phyloP scores from a whole-genome alignment of 2,329 filamentous ascomycete genomes.

The Trichophyton simii region DNA sequence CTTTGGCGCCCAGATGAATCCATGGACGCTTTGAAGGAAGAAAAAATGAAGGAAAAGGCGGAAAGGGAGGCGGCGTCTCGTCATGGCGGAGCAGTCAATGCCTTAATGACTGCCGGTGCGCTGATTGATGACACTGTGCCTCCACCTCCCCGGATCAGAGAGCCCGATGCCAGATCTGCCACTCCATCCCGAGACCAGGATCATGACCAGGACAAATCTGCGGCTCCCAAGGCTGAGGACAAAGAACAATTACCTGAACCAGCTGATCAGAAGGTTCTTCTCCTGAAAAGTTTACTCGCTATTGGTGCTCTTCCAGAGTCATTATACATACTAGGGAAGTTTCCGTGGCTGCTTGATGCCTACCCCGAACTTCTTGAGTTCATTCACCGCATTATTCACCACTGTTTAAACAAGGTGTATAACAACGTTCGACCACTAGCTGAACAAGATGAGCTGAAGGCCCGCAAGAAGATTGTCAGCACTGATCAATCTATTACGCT shows the following conservation, averaged over 20 bases:
- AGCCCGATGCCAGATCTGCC: conserved; percentile 38
- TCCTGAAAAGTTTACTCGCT: conserved; percentile 73
- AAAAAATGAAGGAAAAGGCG: conserved; percentile 61
- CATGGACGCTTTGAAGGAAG: conserved; percentile 62
- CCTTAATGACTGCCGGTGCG: conserved; percentile 73
- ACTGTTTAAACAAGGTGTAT: conserved; percentile 68
- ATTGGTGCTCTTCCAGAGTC: conserved; percentile 90
- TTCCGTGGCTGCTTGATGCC: conserved; percentile 80
- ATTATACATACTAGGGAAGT: conserved; percentile 79
- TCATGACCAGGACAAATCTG: conserved; percentile 35
- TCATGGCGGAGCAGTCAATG: conserved; percentile 62
- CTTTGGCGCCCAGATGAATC: conserved; percentile 72
- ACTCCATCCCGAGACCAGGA: conserved; percentile 47
- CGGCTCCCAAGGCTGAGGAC: conserved; percentile 28
- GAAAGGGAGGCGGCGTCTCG: conserved; percentile 62
- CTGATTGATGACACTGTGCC: conserved; percentile 67
- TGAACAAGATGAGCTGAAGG: conserved; percentile 32
- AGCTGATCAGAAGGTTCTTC: conserved; percentile 71
- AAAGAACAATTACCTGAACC: conserved; percentile 54
- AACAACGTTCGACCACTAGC: conserved; percentile 38
- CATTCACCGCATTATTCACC: conserved; percentile 72
- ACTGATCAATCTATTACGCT: conserved; percentile 54
- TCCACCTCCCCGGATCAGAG: conserved; percentile 39
- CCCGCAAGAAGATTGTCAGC: conserved; percentile 39
- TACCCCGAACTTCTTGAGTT: conserved; percentile 70